Conservation (phyloP, 2,329 filamentous ascomycete species). For the Orbilia javanica region DNA sequence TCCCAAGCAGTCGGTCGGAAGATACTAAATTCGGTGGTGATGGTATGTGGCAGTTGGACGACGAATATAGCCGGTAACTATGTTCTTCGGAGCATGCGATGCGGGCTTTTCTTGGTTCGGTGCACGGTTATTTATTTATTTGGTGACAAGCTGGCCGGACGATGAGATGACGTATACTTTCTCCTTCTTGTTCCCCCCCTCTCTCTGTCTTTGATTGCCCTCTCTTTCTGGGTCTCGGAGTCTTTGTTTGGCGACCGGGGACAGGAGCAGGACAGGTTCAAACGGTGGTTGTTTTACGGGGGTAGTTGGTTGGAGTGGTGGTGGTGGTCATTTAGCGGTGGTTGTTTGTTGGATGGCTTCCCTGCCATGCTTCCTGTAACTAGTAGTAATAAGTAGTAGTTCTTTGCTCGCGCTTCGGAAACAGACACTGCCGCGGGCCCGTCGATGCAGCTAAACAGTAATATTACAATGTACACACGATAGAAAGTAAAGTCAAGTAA, state of each 20-base stretch:
- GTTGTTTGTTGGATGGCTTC: conserved; percentile 19
- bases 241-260: not conserved
- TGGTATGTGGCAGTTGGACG: not conserved
- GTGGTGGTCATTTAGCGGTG: not conserved
- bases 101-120: not conserved
- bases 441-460: conserved; percentile 1
- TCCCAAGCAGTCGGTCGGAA: not conserved
- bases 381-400: too few species aligned
- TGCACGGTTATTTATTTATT: not conserved
- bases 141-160: conserved; percentile 13
- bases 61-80: not conserved
- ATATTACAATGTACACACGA: too few species aligned
- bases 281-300: conserved; percentile 11
- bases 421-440: not conserved
- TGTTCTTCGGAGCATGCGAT: not conserved
- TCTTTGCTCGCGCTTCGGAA: conserved; percentile 12
- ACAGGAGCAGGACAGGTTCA: not conserved
- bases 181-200: too few species aligned
- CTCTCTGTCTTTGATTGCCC: too few species aligned
- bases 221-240: not conserved
- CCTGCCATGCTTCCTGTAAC: too few species aligned
- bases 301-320: not conserved
- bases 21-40: not conserved
- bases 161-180: conserved; percentile 43
- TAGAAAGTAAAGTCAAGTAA: too few species aligned